Conservation (phyloP, 177 flowering plant species). For the Vitis hybrid region DNA sequence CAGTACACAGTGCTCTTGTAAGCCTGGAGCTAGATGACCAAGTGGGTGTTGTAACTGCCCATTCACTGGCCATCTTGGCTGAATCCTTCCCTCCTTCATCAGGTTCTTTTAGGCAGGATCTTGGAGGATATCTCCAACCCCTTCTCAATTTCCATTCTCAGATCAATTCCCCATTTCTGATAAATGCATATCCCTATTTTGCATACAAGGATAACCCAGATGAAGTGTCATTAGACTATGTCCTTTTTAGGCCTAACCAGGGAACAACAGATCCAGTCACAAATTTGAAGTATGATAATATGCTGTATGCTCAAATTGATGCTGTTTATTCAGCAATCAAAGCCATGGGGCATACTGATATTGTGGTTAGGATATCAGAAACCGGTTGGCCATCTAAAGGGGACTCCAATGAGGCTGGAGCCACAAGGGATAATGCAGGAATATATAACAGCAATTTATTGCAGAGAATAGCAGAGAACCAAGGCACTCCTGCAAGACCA, state of each 20-base stretch:
- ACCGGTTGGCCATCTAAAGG: constrained; percentile 99
- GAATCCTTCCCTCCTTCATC: constrained; percentile 85
- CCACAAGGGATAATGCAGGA: constrained; percentile 73
- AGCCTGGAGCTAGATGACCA: constrained; percentile 50
- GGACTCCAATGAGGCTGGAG: constrained; percentile 76
- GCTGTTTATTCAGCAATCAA: constrained; percentile 82
- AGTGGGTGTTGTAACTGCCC: constrained; percentile 73
- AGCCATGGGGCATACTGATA: constrained; percentile 72
- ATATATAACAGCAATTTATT: constrained; percentile 74
- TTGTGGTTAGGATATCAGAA: constrained; percentile 80
- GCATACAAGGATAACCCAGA: constrained; percentile 73
- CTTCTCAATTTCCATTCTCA: constrained; percentile 64
- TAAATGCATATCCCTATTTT: constrained; percentile 88
- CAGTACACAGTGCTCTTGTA: constrained; percentile 49
- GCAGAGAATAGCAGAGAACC: constrained; percentile 37
- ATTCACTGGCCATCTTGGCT: constrained; percentile 53
- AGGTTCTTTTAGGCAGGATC: constrained; percentile 56
- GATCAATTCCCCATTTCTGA: constrained; percentile 68
- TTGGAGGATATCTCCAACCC: constrained; percentile 51
- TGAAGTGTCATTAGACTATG: constrained; percentile 57
- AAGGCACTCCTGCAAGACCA: constrained; percentile 86
- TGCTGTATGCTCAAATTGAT: constrained; percentile 92
- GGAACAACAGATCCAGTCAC: constrained; percentile 61
- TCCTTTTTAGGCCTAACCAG: constrained; percentile 69
- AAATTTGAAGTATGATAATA: constrained; percentile 75